phyloP scores from a whole-genome alignment of 139 green algal species.

The Penium margaritaceum region DNA sequence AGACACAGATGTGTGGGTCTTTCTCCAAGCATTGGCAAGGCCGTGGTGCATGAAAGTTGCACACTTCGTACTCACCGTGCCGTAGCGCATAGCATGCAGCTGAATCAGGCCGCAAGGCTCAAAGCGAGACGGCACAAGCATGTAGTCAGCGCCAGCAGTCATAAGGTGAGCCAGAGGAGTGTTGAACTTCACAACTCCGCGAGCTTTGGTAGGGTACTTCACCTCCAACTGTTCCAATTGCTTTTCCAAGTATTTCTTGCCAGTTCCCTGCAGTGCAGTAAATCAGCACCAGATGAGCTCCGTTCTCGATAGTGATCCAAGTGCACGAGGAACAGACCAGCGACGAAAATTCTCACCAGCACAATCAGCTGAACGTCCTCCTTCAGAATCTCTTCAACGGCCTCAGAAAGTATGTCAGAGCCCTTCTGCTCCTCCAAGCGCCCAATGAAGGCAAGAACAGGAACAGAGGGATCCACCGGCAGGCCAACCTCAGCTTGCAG shows the following conservation, averaged over 20 bases:
- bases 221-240: slow-evolving; percentile 70
- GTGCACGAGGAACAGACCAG: background rate
- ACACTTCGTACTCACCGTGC: slow-evolving; percentile 47
- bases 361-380: slow-evolving; percentile 42
- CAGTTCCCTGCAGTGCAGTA: slow-evolving; percentile 85
- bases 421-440: slow-evolving; percentile 81
- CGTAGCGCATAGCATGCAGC: slow-evolving; percentile 77
- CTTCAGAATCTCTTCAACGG: slow-evolving; percentile 70
- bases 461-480: slow-evolving; percentile 67
- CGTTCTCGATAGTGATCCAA: background rate
- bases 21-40: too few species aligned
- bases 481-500: slow-evolving; percentile 77
- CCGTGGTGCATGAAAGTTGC: too few species aligned
- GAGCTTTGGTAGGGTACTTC: slow-evolving; percentile 60
- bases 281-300: background rate
- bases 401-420: slow-evolving; percentile 88
- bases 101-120: slow-evolving; percentile 97
- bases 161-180: slow-evolving; percentile 85
- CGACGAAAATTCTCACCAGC: slow-evolving; percentile 16
- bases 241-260: slow-evolving; percentile 79
- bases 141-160: slow-evolving; percentile 90
- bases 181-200: slow-evolving; percentile 88
- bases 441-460: slow-evolving; percentile 56
- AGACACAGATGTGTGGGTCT: too few species aligned
- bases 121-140: slow-evolving; percentile 92